Conservation (phyloP, 768 basidiomycete species). For the Sporobolomyces phaffii region DNA sequence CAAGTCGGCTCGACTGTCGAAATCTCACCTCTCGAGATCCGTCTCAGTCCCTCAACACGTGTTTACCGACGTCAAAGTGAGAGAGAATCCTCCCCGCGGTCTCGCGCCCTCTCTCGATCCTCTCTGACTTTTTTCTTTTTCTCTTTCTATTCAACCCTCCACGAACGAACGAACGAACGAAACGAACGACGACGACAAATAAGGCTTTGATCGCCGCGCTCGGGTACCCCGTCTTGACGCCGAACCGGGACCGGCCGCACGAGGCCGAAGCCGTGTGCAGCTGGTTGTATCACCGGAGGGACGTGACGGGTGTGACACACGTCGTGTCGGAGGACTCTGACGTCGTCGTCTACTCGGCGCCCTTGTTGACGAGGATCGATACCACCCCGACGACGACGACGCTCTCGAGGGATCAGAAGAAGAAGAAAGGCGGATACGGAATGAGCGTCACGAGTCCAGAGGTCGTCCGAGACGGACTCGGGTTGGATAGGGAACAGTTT, state of each 20-base stretch:
- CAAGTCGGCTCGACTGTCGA: background rate
- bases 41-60: constrained; percentile 2
- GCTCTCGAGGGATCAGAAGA: background rate
- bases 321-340: constrained; percentile 39
- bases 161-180: too few relatives aligned
- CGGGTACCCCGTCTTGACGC: constrained; percentile 26
- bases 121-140: background rate
- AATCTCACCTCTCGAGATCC: constrained; percentile 4
- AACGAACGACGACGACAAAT: too few relatives aligned
- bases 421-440: background rate
- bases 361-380: constrained; percentile 1
- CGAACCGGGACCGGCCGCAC: background rate
- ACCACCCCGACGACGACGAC: background rate
- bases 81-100: too few relatives aligned
- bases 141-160: too few relatives aligned
- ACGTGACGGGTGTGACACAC: constrained; percentile 10
- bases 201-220: constrained; percentile 18
- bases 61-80: constrained; percentile 7
- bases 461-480: background rate
- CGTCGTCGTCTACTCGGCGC: constrained; percentile 29
- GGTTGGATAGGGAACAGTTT: constrained; percentile 13
- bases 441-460: constrained; percentile 28
- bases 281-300: background rate
- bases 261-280: constrained; percentile 36
- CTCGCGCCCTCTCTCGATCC: background rate